phyloP scores from a whole-genome alignment of 2,329 filamentous ascomycete genomes.

The Stachybotrys echinatus region DNA sequence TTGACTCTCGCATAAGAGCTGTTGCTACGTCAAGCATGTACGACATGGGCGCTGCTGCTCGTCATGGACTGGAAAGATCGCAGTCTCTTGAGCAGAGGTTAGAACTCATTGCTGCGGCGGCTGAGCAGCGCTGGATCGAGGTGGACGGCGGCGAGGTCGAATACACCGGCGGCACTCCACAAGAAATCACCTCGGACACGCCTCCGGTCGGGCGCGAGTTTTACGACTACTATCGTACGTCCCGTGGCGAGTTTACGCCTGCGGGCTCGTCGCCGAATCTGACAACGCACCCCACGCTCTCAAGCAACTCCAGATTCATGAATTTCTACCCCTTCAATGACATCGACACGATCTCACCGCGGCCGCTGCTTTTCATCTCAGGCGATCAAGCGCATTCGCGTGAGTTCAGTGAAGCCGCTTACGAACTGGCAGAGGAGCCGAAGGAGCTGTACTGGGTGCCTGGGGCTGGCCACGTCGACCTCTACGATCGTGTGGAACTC shows the following conservation, averaged over 20 bases:
- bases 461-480: slow-evolving; percentile 26
- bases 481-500: slow-evolving; percentile 28
- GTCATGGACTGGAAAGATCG: background rate
- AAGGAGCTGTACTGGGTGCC: slow-evolving; percentile 28
- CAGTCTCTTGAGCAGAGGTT: background rate
- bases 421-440: slow-evolving; percentile 20
- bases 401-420: slow-evolving; percentile 21
- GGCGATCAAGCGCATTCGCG: slow-evolving; percentile 20
- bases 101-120: background rate
- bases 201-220: slow-evolving; percentile 3
- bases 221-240: slow-evolving; percentile 8
- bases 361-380: slow-evolving; percentile 18
- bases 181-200: background rate
- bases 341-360: slow-evolving; percentile 21
- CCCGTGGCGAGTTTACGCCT: slow-evolving; percentile 5
- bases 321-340: slow-evolving; percentile 23
- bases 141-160: background rate
- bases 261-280: slow-evolving; percentile 8
- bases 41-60: background rate
- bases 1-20: slow-evolving; percentile 17
- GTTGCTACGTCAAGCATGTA: slow-evolving; percentile 10
- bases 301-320: slow-evolving; percentile 20
- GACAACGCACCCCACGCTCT: slow-evolving; percentile 24
- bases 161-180: background rate
- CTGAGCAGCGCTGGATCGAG: background rate